Evolutionary conservation across 257 asterid species (phyloP).

Genomic region (Lycium ferocissimum): DNA sequence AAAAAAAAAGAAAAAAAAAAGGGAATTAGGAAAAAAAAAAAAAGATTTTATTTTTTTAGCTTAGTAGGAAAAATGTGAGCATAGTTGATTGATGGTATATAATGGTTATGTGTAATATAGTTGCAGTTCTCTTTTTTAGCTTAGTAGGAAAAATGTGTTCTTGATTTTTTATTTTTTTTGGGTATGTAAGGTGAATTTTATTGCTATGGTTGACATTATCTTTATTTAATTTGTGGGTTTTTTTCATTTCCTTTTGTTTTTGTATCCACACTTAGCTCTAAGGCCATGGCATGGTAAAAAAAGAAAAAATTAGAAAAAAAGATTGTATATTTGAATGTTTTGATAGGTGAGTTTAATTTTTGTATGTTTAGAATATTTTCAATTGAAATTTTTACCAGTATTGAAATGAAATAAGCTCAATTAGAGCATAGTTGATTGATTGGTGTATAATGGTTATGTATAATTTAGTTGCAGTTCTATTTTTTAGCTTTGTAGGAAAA

Average conservation of each 20-base stretch:
- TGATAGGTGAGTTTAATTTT: not conserved
- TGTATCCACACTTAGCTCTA: no score
- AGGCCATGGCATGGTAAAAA: no score
- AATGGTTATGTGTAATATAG: not conserved
- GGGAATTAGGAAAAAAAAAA: no score
- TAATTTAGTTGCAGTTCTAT: not conserved
- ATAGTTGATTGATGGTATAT: not conserved
- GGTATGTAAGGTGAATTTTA: conserved; percentile 10
- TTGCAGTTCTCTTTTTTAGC: conserved; percentile 11
- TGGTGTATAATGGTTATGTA: not conserved
- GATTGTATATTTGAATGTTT: not conserved
- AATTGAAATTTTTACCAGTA: not conserved
- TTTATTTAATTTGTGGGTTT: no score
- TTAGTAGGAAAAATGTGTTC: not conserved
- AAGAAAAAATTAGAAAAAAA: not conserved
- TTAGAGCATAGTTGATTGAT: not conserved
- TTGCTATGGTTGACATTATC: not conserved
- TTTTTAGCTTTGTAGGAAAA: not conserved
- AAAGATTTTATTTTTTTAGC: no score
- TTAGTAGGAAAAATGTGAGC: not conserved
- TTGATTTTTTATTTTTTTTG: not conserved
- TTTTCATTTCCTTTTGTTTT: no score
- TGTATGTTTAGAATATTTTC: no score
- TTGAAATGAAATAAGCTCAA: conserved; percentile 10
- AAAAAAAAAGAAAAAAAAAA: no score